Percentiles rank a stretch among this genome's conserved stretches.
Evolutionary conservation across 106 monocot species (phyloP).

Genomic region (Posidonia australis): DNA sequence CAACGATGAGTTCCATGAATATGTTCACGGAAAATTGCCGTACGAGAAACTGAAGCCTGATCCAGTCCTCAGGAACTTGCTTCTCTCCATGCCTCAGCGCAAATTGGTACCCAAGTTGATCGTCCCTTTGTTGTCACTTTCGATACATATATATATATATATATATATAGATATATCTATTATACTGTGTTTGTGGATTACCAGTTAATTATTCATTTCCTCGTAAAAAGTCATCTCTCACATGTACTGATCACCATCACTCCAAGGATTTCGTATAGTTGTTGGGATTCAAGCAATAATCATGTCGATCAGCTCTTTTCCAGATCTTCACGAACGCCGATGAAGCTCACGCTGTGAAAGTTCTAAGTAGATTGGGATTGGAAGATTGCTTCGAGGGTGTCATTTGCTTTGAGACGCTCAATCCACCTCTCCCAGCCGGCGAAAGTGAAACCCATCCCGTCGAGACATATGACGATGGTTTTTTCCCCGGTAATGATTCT

Average conservation of each 20-base stretch:
- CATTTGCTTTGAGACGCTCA: constrained; percentile 88
- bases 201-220: too few relatives aligned
- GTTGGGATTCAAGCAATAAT: too few relatives aligned
- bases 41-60: constrained; percentile 73
- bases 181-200: too few relatives aligned
- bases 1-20: constrained; percentile 70
- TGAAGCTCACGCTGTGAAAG: constrained; percentile 51
- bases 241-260: too few relatives aligned
- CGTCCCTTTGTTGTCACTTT: too few relatives aligned
- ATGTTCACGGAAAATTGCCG: constrained; percentile 69
- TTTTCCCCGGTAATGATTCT: not conserved
- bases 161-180: too few relatives aligned
- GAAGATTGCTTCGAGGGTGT: constrained; percentile 90
- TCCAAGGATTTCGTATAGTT: too few relatives aligned
- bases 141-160: too few relatives aligned
- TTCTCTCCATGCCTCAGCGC: constrained; percentile 63
- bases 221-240: too few relatives aligned
- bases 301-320: not conserved
- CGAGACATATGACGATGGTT: not conserved
- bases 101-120: constrained; percentile 79
- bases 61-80: constrained; percentile 56
- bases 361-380: constrained; percentile 48
- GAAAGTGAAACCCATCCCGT: not conserved
- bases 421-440: constrained; percentile 14
- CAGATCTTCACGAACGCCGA: constrained; percentile 92